Conservation (phyloP, 331 rosid species). For the Spiraea crenata region DNA sequence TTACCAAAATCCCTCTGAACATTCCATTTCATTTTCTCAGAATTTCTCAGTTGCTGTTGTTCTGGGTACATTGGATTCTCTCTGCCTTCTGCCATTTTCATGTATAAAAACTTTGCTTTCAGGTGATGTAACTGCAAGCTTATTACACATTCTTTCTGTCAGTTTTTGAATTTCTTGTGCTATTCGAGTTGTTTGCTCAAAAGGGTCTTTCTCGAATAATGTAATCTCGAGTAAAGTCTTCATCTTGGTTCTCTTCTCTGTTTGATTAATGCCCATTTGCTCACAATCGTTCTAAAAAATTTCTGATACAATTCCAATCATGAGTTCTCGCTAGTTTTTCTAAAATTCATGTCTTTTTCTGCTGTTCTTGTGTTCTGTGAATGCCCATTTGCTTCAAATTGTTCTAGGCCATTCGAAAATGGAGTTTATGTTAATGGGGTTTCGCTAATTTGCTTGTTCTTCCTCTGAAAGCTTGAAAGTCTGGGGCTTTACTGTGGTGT, state of each 20-base stretch:
- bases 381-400: slow-evolving; percentile 40
- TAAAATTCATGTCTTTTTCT: not conserved
- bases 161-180: slow-evolving; percentile 15
- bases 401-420: slow-evolving; percentile 38
- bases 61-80: slow-evolving; percentile 26
- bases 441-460: slow-evolving; percentile 47
- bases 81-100: not conserved
- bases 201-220: slow-evolving; percentile 39
- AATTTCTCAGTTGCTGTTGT: slow-evolving; percentile 8
- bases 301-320: slow-evolving; percentile 32
- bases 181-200: slow-evolving; percentile 6
- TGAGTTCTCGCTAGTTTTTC: slow-evolving; percentile 58
- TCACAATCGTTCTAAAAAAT: slow-evolving; percentile 42
- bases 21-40: slow-evolving; percentile 14
- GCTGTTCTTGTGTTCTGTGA: slow-evolving; percentile 22
- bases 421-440: slow-evolving; percentile 54
- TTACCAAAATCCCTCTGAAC: slow-evolving; percentile 16
- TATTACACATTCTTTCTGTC: slow-evolving; percentile 20
- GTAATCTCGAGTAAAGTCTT: slow-evolving; percentile 47
- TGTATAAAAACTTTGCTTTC: slow-evolving; percentile 5
- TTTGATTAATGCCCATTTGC: slow-evolving; percentile 44
- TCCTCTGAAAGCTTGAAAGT: slow-evolving; percentile 30
- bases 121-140: slow-evolving; percentile 53
- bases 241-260: slow-evolving; percentile 24
- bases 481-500: slow-evolving; percentile 26